A percentile compares a stretch with the other conserved stretches of the same genome.
Conservation (phyloP, 768 basidiomycete genomes). For the Suillus weaverae region DNA sequence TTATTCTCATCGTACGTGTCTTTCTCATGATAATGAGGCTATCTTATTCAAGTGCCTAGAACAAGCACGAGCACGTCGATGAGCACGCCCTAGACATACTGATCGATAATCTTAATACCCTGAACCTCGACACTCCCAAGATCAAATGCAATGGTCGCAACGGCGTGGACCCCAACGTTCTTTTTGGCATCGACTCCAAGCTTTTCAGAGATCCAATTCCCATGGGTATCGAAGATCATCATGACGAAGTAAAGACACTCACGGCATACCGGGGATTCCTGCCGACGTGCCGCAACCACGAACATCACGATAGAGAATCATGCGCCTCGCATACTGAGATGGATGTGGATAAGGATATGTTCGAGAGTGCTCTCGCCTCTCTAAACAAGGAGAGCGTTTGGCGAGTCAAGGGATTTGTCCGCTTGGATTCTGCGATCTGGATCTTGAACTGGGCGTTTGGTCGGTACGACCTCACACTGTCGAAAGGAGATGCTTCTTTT, state of each 20-base stretch:
- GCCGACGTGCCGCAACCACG: slow-evolving; percentile 17
- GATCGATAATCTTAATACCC: slow-evolving; percentile 81
- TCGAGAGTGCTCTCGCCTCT: slow-evolving; percentile 47
- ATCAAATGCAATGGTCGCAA: slow-evolving; percentile 62
- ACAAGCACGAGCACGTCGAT: slow-evolving; percentile 87
- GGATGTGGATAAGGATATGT: slow-evolving; percentile 35
- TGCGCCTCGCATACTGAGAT: slow-evolving; percentile 11
- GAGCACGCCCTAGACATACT: slow-evolving; percentile 80
- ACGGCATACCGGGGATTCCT: slow-evolving; percentile 52
- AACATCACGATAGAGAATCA: slow-evolving; percentile 16
- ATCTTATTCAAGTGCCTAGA: slow-evolving; percentile 41
- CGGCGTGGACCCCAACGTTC: slow-evolving; percentile 73
- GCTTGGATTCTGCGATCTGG: slow-evolving; percentile 41
- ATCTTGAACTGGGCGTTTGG: slow-evolving; percentile 96
- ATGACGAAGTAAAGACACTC: slow-evolving; percentile 85
- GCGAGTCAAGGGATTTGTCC: slow-evolving; percentile 86
- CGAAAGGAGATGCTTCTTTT: slow-evolving; percentile 21
- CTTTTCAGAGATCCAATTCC: slow-evolving; percentile 47
- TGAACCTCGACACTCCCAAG: slow-evolving; percentile 90
- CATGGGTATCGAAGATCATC: slow-evolving; percentile 40
- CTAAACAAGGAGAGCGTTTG: slow-evolving; percentile 73
- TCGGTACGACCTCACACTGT: slow-evolving; percentile 65
- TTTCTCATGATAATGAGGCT: slow-evolving; percentile 3
- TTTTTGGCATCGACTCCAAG: slow-evolving; percentile 90
- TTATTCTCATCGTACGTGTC: slow-evolving; percentile 73